Evolutionary conservation across 176 grass and related monocot species (phyloP).

Genomic region (Aechmea fasciata): DNA sequence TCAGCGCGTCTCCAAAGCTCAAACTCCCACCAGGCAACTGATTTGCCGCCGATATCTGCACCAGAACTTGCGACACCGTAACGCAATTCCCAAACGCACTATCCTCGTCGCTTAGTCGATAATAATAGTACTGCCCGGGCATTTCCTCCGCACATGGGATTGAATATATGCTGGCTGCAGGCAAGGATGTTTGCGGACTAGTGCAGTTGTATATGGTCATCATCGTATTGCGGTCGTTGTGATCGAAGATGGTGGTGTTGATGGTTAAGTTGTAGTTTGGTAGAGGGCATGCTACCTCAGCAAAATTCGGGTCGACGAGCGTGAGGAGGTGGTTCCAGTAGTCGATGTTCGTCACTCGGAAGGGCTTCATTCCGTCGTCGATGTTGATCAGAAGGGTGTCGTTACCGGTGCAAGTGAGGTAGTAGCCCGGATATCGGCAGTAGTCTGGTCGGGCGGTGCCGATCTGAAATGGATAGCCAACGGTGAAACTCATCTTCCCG

Average conservation of each 20-base stretch:
- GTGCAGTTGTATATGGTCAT: conserved; percentile 38
- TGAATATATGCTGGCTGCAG: accelerated
- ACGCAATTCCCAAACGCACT: not conserved
- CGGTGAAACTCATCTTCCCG: not conserved
- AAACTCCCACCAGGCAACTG: conserved; percentile 7
- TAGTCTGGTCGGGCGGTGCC: not conserved
- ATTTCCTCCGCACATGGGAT: conserved; percentile 7
- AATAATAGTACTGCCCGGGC: not conserved
- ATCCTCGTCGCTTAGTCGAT: not conserved
- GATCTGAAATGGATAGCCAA: not conserved
- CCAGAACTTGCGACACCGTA: conserved; percentile 6
- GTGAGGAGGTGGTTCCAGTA: conserved; percentile 13
- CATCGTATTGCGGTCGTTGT: conserved; percentile 8
- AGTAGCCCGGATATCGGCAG: conserved; percentile 47
- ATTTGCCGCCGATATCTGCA: not conserved
- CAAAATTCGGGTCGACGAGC: conserved; percentile 13
- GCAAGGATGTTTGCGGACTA: not conserved
- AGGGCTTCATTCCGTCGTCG: not conserved
- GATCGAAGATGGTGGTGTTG: conserved; percentile 8
- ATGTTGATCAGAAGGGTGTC: not conserved
- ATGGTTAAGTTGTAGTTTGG: conserved; percentile 23
- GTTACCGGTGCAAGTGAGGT: conserved; percentile 17
- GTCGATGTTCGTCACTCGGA: conserved; percentile 29
- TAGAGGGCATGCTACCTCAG: conserved; percentile 20
- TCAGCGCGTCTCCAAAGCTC: not conserved